Conservation (phyloP, 2,329 filamentous ascomycete genomes). For the Calonectria henricotiae region DNA sequence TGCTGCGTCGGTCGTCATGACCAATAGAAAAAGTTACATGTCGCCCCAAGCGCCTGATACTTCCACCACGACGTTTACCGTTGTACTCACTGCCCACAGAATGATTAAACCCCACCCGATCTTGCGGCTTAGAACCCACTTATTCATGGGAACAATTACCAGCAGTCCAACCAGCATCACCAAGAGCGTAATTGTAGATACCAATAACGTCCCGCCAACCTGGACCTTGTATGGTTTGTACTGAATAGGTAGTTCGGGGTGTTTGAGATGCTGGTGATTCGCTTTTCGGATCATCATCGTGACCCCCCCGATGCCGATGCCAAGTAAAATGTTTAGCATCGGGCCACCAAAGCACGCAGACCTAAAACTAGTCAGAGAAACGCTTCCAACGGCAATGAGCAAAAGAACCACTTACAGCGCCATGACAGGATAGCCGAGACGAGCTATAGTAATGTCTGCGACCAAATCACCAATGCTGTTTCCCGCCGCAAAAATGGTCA, state of each 20-base stretch:
- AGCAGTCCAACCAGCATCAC: slow-evolving; percentile 85
- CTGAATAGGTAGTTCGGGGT: slow-evolving; percentile 75
- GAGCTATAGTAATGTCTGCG: slow-evolving; percentile 93
- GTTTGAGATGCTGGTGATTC: slow-evolving; percentile 76
- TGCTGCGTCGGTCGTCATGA: slow-evolving; percentile 1
- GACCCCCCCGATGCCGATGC: slow-evolving; percentile 91
- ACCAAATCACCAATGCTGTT: slow-evolving; percentile 96
- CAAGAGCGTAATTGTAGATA: slow-evolving; percentile 88
- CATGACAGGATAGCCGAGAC: slow-evolving; percentile 97
- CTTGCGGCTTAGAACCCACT: slow-evolving; percentile 86
- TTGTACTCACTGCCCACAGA: slow-evolving; percentile 86
- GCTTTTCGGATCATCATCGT: slow-evolving; percentile 87
- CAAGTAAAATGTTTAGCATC: slow-evolving; percentile 96
- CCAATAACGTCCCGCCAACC: slow-evolving; percentile 87
- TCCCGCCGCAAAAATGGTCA: slow-evolving; percentile 96
- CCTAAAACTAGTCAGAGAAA: slow-evolving; percentile 55
- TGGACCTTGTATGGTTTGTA: slow-evolving; percentile 88
- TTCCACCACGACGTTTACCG: slow-evolving; percentile 87
- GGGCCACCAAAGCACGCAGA: slow-evolving; percentile 98
- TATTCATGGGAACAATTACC: slow-evolving; percentile 86
- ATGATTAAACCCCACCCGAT: slow-evolving; percentile 87
- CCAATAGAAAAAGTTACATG: slow-evolving; percentile 36
- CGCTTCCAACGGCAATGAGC: too few species aligned
- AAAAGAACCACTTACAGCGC: slow-evolving; percentile 72
- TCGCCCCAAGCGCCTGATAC: slow-evolving; percentile 70